Evolutionary conservation across 2,329 filamentous ascomycete species (phyloP), one percentile per base, ranked within the genome.

Genomic region (Cladophialophora carrionii): DNA sequence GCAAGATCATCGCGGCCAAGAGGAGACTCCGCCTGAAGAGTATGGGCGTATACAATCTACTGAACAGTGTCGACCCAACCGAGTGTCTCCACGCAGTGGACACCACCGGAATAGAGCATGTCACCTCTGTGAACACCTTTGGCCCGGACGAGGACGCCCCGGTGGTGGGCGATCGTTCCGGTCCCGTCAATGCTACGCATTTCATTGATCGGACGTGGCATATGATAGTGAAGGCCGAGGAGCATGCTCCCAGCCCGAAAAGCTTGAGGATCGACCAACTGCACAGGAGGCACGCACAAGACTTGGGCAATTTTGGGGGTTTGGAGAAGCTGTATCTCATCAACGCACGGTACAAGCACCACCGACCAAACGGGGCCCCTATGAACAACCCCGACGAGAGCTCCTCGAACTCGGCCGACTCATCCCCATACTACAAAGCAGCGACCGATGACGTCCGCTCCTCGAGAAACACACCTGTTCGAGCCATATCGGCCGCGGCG

Each of bases 181-280:
- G 79, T 77, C 67, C 74, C 72, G 34, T 29, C 22, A 66, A 74
- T 43, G 57, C 66, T 63, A 81, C 79, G 0, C 77, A 84, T 2
- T 88, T 87, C 72, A 75, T 86, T 12, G 85, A 87, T 69, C 78
- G 81, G 37, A 83, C 80, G 1, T 87, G 85, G 85, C 57, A 52
- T 20, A 53, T 60, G 57, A 71, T 73, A 3, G 41, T 63, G 4
- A 57, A 70, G 72, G 8, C 57, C 57, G 5, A 65, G 20, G 54
- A 62, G 10, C 76, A 5, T 72, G 79, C 59, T 20, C 59, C 49
- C 6, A 61, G 24, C 17, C 74, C 85, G 43, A 85, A 82, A 68
- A 78, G 79, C 51, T 70, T 86, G 37, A 76, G 82, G 6, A 70
- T 80, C 32, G 85, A 87, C 72, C 72, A 79, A 4, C 63, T 82